phyloP scores from a whole-genome alignment of 2,329 filamentous ascomycete species.

The Calonectria hawksworthii region DNA sequence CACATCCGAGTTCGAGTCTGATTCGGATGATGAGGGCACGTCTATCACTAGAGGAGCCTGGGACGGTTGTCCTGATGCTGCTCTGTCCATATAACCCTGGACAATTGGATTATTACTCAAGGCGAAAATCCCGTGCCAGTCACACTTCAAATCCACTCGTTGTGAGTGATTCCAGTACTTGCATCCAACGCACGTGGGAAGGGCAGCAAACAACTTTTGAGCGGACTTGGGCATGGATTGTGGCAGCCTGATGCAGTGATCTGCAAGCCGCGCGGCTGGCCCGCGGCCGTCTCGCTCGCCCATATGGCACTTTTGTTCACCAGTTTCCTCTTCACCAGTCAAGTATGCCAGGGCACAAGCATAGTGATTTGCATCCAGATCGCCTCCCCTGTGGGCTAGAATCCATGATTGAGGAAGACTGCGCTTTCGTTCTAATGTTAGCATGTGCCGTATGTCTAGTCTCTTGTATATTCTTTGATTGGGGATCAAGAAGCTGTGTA shows the following conservation, averaged over 20 bases:
- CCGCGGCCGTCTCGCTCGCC: slow-evolving; percentile 14
- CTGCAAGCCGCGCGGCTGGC: slow-evolving; percentile 40
- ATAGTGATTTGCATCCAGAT: slow-evolving; percentile 42
- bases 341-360: slow-evolving; percentile 51
- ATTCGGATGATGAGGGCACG: neutral
- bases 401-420: slow-evolving; percentile 46
- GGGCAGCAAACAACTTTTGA: slow-evolving; percentile 37
- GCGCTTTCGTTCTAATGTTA: slow-evolving; percentile 39
- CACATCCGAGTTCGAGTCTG: neutral
- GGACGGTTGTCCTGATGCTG: neutral
- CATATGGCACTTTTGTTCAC: slow-evolving; percentile 33
- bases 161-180: slow-evolving; percentile 46
- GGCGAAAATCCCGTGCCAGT: slow-evolving; percentile 33
- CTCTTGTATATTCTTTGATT: slow-evolving; percentile 37
- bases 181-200: slow-evolving; percentile 48
- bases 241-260: slow-evolving; percentile 47
- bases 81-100: neutral
- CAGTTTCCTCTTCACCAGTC: slow-evolving; percentile 45
- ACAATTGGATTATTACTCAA: neutral
- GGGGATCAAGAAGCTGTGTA: slow-evolving; percentile 39
- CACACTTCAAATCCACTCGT: slow-evolving; percentile 44
- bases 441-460: slow-evolving; percentile 43
- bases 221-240: slow-evolving; percentile 31
- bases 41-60: neutral
- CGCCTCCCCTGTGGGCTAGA: slow-evolving; percentile 31